Percentiles rank a stretch among this genome's conserved stretches.
phyloP scores from a whole-genome alignment of 805 yeast genomes.

The Candida vartiovaarae region DNA sequence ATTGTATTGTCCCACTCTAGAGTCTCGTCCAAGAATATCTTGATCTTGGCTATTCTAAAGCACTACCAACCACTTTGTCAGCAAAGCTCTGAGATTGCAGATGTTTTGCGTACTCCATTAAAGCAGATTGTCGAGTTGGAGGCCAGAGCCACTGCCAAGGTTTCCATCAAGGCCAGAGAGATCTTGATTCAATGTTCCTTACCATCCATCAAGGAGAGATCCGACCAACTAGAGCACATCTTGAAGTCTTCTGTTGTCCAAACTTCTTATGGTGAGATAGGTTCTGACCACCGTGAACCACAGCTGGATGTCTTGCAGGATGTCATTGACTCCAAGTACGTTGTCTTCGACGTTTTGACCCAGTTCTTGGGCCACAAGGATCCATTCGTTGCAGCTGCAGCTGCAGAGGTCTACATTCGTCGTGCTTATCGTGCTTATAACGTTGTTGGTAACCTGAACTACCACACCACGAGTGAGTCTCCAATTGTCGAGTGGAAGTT shows the following conservation, averaged over 20 bases:
- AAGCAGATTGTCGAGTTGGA: constrained; percentile 82
- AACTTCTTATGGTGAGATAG: constrained; percentile 81
- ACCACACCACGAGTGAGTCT: constrained; percentile 43
- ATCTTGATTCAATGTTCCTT: constrained; percentile 92
- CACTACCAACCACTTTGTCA: constrained; percentile 77
- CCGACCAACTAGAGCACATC: constrained; percentile 96
- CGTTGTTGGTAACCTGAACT: constrained; percentile 69
- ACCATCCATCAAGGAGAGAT: constrained; percentile 93
- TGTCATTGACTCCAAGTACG: constrained; percentile 92
- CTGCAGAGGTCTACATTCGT: constrained; percentile 93
- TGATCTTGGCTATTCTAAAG: constrained; percentile 77
- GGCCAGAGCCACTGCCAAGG: constrained; percentile 86
- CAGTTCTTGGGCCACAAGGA: constrained; percentile 83
- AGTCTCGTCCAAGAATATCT: constrained; percentile 87
- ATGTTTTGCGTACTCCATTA: constrained; percentile 62
- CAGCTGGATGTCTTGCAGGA: constrained; percentile 74
- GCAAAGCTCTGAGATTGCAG: constrained; percentile 61
- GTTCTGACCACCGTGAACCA: constrained; percentile 72
- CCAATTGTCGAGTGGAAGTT: constrained; percentile 86
- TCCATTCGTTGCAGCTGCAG: constrained; percentile 88
- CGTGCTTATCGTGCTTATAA: constrained; percentile 97
- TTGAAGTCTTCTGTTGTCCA: constrained; percentile 86
- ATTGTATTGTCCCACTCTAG: constrained; percentile 85
- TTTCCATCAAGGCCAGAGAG: constrained; percentile 92
- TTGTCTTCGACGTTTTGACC: constrained; percentile 91